Evolutionary conservation across 768 basidiomycete genomes (phyloP).

Genomic region (Panus rudis): DNA sequence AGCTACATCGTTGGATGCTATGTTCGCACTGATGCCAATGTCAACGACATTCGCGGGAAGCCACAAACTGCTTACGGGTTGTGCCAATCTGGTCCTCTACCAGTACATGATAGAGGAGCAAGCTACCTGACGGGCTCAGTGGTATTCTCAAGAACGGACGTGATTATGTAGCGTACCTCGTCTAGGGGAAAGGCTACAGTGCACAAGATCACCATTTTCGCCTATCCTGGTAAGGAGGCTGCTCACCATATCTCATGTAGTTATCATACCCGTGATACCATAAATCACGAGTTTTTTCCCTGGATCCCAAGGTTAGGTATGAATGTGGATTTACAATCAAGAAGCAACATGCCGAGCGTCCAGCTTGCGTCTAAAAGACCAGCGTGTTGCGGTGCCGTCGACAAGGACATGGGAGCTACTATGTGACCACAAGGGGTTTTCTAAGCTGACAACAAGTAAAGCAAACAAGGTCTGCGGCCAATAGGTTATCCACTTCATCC

Average conservation of each 20-base stretch:
- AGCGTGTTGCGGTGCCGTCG: slow-evolving; percentile 11
- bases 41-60: slow-evolving; percentile 6
- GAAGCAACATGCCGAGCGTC: slow-evolving; percentile 17
- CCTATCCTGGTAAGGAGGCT: slow-evolving; percentile 9
- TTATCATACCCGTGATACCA: slow-evolving; percentile 89
- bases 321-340: background rate
- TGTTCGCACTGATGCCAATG: slow-evolving; percentile 46
- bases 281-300: slow-evolving; percentile 65
- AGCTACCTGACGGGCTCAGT: slow-evolving; percentile 38
- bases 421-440: slow-evolving; percentile 15
- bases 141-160: slow-evolving; percentile 2
- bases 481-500: slow-evolving; percentile 21
- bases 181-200: slow-evolving; percentile 74
- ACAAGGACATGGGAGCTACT: slow-evolving; percentile 7
- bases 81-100: slow-evolving; percentile 82
- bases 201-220: background rate
- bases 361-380: slow-evolving; percentile 20
- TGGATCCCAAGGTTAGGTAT: slow-evolving; percentile 20
- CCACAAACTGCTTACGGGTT: slow-evolving; percentile 53
- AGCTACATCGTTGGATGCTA: slow-evolving; percentile 84
- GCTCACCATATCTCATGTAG: slow-evolving; percentile 78
- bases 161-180: slow-evolving; percentile 43
- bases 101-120: slow-evolving; percentile 81
- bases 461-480: slow-evolving; percentile 23
- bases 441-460: slow-evolving; percentile 20